Evolutionary conservation across 805 yeast genomes (phyloP), one percentile per base, ranked within the genome.

Genomic region (Saccharomyces cerevisiae): DNA sequence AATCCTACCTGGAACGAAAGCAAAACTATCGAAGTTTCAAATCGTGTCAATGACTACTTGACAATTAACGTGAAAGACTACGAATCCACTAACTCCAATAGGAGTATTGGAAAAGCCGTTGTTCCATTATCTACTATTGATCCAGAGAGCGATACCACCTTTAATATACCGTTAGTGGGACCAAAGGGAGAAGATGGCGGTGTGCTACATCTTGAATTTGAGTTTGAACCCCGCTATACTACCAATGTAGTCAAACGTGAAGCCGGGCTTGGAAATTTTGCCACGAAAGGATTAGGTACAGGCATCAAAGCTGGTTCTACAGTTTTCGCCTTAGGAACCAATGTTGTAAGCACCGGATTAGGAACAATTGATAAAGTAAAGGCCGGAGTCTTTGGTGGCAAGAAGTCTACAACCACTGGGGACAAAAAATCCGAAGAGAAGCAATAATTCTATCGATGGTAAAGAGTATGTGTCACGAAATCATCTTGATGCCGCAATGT

Each of bases 61-160:
- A 73, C 70, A 53, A 74, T 86, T 52, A 78, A 76, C 52, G 79
- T 85, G n/a, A 75, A 63, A 57, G 97, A 91, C 66, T 89, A 96
- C 95, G 97, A 91, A 68, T 79, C 89, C 59, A 96, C 96, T 60
- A 82, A 87, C 47, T 81, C 79, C 57, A 91, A 89, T 68, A 97
- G 91, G 68, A 74, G 76, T 58, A 74, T 91, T 53, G 95, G 96
- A 51, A 74, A 73, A 41, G 85, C 83, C 10, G 59, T 63, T 27
- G 65, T 89, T 55, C 76, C 79, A 8, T 70, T 91, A 54, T 67
- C 78, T 0, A 79, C 79, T 10, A 73, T 89, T 26, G 81, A 82
- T 58, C 87, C 90, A 3, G 75, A 78, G 52, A 73, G 73, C 24
- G 78, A 78, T 46, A 68, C 71, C 17, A 82, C 78, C 17, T 68